Percentiles rank a stretch among this genome's conserved stretches.
These are phyloP conservation scores for Solanum dulcamara DNA, from an alignment of 257 asterid genomes.

Conservation along the genomic window DNA sequence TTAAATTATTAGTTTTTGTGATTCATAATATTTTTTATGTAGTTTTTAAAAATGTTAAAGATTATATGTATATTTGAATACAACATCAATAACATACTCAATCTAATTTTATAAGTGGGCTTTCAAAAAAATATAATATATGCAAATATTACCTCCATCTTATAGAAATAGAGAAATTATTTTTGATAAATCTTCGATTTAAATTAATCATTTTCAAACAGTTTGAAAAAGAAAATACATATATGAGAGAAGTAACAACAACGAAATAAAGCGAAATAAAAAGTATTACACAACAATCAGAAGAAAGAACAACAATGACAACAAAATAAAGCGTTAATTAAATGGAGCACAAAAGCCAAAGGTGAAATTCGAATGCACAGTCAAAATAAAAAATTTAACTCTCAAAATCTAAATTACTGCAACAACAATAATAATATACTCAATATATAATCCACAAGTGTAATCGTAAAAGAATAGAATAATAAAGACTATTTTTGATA, in stretches of 20 bases:
- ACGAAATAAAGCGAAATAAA: too few relatives aligned
- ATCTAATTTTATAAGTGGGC: too few relatives aligned
- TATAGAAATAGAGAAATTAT: accelerated
- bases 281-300: background rate
- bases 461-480: too few relatives aligned
- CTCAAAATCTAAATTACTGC: background rate
- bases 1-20: background rate
- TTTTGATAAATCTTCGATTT: accelerated
- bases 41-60: background rate
- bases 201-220: background rate
- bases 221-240: background rate
- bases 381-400: background rate
- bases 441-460: background rate
- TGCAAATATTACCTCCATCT: accelerated
- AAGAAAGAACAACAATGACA: background rate
- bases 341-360: background rate
- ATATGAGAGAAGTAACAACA: background rate
- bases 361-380: background rate
- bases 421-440: too few relatives aligned
- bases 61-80: background rate
- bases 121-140: too few relatives aligned
- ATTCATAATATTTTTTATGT: background rate
- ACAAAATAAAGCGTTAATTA: background rate
- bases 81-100: background rate
- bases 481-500: background rate